phyloP scores from a whole-genome alignment of 305 asterid genomes.

The Fraxinus paxiana region DNA sequence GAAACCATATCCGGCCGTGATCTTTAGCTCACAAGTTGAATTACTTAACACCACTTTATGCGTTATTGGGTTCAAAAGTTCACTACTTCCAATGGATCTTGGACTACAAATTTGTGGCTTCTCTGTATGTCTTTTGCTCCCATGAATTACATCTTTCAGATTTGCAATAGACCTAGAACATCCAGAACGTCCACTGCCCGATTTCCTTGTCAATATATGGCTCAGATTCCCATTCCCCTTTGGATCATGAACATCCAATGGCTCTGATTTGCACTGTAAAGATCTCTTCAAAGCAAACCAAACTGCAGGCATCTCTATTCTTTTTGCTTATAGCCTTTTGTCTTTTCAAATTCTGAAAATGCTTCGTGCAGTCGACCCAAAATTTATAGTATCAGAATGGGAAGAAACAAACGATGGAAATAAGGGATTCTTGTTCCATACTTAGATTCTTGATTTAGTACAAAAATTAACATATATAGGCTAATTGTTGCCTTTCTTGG shows the following conservation, averaged over 20 bases:
- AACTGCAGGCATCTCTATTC: conserved; percentile 62
- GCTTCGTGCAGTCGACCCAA: not conserved
- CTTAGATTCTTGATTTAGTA: conserved; percentile 24
- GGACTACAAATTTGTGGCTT: conserved; percentile 78
- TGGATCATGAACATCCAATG: conserved; percentile 56
- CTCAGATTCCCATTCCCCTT: conserved; percentile 28
- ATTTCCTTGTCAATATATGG: conserved; percentile 51
- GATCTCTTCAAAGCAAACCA: conserved; percentile 77
- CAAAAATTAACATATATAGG: conserved; percentile 9
- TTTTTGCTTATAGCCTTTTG: not conserved
- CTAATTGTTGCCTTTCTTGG: conserved; percentile 26
- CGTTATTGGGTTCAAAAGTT: conserved; percentile 73
- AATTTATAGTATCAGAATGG: not conserved
- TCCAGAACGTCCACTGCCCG: conserved; percentile 55
- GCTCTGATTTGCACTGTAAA: conserved; percentile 64
- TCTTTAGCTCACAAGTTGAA: conserved; percentile 72
- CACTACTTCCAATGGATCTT: conserved; percentile 87
- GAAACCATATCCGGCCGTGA: conserved; percentile 36
- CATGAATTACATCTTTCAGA: conserved; percentile 62
- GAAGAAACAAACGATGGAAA: not conserved
- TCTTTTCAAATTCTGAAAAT: not conserved
- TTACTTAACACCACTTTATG: conserved; percentile 69
- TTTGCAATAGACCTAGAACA: conserved; percentile 68
- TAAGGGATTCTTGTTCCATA: conserved; percentile 12
- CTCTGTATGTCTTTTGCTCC: conserved; percentile 84